Evolutionary conservation across 345 rosid species (phyloP).

Genomic region (Citrus australasica): DNA sequence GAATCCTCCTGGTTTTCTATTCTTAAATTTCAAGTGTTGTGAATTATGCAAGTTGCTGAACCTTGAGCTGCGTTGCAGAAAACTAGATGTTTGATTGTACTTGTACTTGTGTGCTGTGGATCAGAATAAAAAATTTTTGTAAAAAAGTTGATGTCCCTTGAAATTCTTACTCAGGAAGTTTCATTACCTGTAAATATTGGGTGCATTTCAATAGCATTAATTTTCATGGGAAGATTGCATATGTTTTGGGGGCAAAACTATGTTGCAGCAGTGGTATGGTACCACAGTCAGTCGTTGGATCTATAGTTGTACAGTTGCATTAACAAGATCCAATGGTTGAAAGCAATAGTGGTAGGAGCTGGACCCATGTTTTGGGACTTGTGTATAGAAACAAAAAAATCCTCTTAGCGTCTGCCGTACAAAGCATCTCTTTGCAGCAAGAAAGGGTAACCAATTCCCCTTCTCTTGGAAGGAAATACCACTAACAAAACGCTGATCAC

Average conservation of each 20-base stretch:
- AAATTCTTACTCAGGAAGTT: not conserved
- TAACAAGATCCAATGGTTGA: too few relatives aligned
- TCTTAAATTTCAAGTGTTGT: not conserved
- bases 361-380: not conserved
- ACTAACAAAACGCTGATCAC: conserved; percentile 34
- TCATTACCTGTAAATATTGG: too few relatives aligned
- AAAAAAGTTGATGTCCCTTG: not conserved
- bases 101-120: not conserved
- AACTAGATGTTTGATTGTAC: not conserved
- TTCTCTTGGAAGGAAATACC: conserved; percentile 45
- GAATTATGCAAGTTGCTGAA: not conserved
- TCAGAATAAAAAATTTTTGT: not conserved
- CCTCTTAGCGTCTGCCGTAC: conserved; percentile 24
- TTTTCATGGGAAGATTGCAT: not conserved
- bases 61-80: not conserved
- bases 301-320: too few relatives aligned
- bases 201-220: too few relatives aligned
- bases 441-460: conserved; percentile 47
- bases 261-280: too few relatives aligned
- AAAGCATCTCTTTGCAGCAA: conserved; percentile 32
- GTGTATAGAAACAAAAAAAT: not conserved
- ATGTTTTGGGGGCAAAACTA: too few relatives aligned
- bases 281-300: too few relatives aligned
- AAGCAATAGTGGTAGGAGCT: too few relatives aligned
- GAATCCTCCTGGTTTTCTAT: not conserved